A percentile compares a stretch with the other conserved stretches of the same genome.
phyloP scores from a whole-genome alignment of 2,329 filamentous ascomycete species.

The Dactylonectria estremocensis region DNA sequence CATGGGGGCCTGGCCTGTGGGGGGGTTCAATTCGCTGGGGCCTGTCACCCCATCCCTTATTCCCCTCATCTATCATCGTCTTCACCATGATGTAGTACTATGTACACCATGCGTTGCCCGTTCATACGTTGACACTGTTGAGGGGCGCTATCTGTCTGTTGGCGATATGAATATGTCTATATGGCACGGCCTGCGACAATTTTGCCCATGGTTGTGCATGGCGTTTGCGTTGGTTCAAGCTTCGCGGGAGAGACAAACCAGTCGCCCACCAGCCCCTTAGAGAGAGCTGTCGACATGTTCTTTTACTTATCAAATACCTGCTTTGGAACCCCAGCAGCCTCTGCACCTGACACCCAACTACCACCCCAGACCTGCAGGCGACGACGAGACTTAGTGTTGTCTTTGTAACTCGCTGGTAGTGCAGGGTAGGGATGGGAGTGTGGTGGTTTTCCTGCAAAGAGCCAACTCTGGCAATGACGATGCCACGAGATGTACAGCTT shows the following conservation, averaged over 20 bases:
- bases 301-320: slow-evolving; percentile 7
- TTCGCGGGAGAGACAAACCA: background rate
- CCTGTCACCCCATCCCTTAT: slow-evolving; percentile 22
- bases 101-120: background rate
- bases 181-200: background rate
- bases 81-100: background rate
- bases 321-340: background rate
- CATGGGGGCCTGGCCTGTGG: slow-evolving; percentile 38
- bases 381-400: background rate
- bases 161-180: background rate
- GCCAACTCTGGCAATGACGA: slow-evolving; percentile 9
- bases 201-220: background rate
- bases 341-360: slow-evolving; percentile 5
- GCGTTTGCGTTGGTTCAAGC: background rate
- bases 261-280: background rate
- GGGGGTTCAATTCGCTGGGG: slow-evolving; percentile 21
- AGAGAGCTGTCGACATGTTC: slow-evolving; percentile 4
- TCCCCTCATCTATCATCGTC: background rate
- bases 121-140: background rate
- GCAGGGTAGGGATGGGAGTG: slow-evolving; percentile 36
- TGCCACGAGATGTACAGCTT: slow-evolving; percentile 1
- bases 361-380: slow-evolving; percentile 10
- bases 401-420: slow-evolving; percentile 12
- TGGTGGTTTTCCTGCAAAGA: slow-evolving; percentile 28
- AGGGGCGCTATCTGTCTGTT: background rate